These are phyloP conservation scores for Corylus americana DNA, from an alignment of 306 rosid genomes.

Conservation along the genomic window DNA sequence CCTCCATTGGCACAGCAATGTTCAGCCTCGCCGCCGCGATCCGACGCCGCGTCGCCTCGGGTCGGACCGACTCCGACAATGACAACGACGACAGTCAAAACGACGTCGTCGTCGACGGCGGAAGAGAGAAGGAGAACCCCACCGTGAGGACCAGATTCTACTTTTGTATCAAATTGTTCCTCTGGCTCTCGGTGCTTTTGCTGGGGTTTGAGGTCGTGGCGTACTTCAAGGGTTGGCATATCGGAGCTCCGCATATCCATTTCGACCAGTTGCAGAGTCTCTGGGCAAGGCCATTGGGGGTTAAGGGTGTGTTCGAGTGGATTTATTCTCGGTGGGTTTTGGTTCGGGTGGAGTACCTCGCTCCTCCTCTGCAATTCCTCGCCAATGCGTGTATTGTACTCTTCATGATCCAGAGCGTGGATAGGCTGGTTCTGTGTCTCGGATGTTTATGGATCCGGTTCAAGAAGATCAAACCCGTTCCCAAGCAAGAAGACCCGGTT, in stretches of 20 bases:
- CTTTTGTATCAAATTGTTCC: slow-evolving; percentile 58
- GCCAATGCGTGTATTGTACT: slow-evolving; percentile 72
- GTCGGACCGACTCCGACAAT: slow-evolving; percentile 59
- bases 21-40: slow-evolving; percentile 55
- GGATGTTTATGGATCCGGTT: slow-evolving; percentile 89
- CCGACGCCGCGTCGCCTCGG: slow-evolving; percentile 71
- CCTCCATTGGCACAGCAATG: slow-evolving; percentile 75
- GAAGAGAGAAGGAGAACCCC: slow-evolving; percentile 56
- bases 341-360: slow-evolving; percentile 68
- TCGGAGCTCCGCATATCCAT: slow-evolving; percentile 37
- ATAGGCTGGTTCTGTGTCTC: slow-evolving; percentile 69
- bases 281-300: slow-evolving; percentile 53
- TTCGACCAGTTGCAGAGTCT: slow-evolving; percentile 45
- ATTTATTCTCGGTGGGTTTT: slow-evolving; percentile 64
- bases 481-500: slow-evolving; percentile 36
- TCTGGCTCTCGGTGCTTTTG: slow-evolving; percentile 56
- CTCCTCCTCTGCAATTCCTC: slow-evolving; percentile 79
- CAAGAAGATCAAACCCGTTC: slow-evolving; percentile 77
- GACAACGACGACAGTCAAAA: slow-evolving; percentile 32
- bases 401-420: slow-evolving; percentile 78
- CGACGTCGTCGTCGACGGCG: slow-evolving; percentile 14
- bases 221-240: slow-evolving; percentile 77
- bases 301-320: slow-evolving; percentile 64
- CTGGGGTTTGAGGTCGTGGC: slow-evolving; percentile 74
- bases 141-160: slow-evolving; percentile 62